phyloP scores from a whole-genome alignment of 148 eudicot species.

The Mesembryanthemum crystallinum region DNA sequence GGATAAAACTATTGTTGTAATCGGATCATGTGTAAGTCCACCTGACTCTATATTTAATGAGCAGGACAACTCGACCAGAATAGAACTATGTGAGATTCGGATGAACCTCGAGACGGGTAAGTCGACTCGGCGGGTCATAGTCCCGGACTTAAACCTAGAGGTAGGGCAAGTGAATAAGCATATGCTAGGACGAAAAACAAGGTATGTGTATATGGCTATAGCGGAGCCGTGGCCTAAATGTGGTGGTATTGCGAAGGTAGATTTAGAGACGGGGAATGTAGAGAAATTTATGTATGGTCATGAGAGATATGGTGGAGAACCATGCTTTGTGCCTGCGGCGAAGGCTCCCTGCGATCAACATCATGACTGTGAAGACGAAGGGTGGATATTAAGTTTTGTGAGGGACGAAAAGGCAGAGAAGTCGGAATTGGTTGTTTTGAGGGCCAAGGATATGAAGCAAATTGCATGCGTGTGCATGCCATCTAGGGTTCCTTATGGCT shows the following conservation, averaged over 20 bases:
- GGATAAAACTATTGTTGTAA: constrained; percentile 36
- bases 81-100: constrained; percentile 44
- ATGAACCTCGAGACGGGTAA: constrained; percentile 37
- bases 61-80: not conserved
- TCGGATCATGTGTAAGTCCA: constrained; percentile 59
- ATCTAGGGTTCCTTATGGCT: constrained; percentile 62
- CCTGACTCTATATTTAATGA: constrained; percentile 47
- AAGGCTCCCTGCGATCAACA: not conserved
- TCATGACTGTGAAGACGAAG: constrained; percentile 32
- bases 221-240: constrained; percentile 66
- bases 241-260: constrained; percentile 57
- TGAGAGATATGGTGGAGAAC: constrained; percentile 54
- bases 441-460: constrained; percentile 43
- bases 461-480: constrained; percentile 45
- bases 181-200: constrained; percentile 37
- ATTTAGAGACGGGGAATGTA: constrained; percentile 39
- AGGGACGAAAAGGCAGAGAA: constrained; percentile 41
- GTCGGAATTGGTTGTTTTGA: constrained; percentile 46
- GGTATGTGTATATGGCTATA: constrained; percentile 46
- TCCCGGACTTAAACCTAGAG: constrained; percentile 43
- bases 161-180: constrained; percentile 46
- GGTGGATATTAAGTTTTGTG: constrained; percentile 35
- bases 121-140: constrained; percentile 41
- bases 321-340: constrained; percentile 35
- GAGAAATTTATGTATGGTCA: constrained; percentile 39